Evolutionary conservation across 108 stramenopile species (phyloP).

Genomic region (Chaetoceros tenuissimus): DNA sequence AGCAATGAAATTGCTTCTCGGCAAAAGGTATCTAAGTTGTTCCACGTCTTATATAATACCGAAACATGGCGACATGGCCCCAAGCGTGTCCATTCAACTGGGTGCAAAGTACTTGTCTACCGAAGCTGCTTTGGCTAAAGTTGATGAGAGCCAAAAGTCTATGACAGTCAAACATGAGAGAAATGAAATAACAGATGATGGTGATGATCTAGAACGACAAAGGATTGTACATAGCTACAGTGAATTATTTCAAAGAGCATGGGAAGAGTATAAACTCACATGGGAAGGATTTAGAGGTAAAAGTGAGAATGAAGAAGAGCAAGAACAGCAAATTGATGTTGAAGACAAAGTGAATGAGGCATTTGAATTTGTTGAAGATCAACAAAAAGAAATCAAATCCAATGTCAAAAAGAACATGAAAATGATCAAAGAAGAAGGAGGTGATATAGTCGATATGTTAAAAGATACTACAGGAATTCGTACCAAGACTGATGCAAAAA

Average conservation of each 20-base stretch:
- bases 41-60: no score
- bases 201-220: not conserved
- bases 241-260: conserved; percentile 2
- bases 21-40: no score
- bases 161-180: no score
- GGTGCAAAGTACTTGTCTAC: no score
- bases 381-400: conserved; percentile 12
- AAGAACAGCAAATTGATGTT: not conserved
- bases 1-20: no score
- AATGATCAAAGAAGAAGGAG: conserved; percentile 27
- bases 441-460: conserved; percentile 35
- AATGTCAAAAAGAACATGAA: conserved; percentile 57
- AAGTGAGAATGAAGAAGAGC: not conserved
- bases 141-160: no score
- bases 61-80: no score
- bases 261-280: conserved; percentile 20
- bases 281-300: conserved; percentile 16
- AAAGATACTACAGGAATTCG: conserved; percentile 54
- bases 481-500: conserved; percentile 46
- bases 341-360: conserved; percentile 2
- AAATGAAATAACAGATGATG: no score
- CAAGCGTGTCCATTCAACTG: no score
- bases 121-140: no score
- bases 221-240: not conserved
- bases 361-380: not conserved